Evolutionary conservation across 441 rosid species (phyloP).

Genomic region (Euphorbia schlechtendalii): DNA sequence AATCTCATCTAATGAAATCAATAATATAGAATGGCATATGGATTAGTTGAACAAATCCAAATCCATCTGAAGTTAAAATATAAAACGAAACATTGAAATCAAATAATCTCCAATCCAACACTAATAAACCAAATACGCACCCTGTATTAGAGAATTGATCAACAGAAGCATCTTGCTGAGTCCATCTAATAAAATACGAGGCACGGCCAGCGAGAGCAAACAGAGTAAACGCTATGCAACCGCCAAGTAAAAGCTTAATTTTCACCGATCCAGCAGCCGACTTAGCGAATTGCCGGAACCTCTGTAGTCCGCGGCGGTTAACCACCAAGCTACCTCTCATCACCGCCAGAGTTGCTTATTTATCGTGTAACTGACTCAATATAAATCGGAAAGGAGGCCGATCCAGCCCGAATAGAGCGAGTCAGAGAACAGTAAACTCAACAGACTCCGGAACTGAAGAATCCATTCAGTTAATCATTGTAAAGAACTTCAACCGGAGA

Average conservation of each 20-base stretch:
- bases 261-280: constrained; percentile 42
- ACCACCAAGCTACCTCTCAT: constrained; percentile 56
- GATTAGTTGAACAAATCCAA: not conserved
- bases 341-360: constrained; percentile 19
- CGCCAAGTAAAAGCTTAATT: constrained; percentile 57
- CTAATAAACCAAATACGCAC: constrained; percentile 25
- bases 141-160: constrained; percentile 46
- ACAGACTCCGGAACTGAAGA: not conserved
- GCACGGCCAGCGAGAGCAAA: constrained; percentile 45
- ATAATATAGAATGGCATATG: not conserved
- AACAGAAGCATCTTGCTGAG: constrained; percentile 23
- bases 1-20: not conserved
- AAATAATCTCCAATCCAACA: not conserved
- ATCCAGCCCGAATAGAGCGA: constrained; percentile 9
- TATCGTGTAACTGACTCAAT: not conserved
- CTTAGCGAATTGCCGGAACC: constrained; percentile 49
- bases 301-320: constrained; percentile 65
- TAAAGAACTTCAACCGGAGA: not conserved
- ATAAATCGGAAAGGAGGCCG: constrained; percentile 3
- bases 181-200: constrained; percentile 40
- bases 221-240: constrained; percentile 42
- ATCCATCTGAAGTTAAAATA: not conserved
- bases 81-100: not conserved
- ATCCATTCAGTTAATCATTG: not conserved
- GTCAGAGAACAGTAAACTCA: not conserved